Evolutionary conservation across 225 moss, liverwort and hornwort species (phyloP), one percentile per base, ranked within the genome.

Genomic region (Physcomitrellopsis africana): DNA sequence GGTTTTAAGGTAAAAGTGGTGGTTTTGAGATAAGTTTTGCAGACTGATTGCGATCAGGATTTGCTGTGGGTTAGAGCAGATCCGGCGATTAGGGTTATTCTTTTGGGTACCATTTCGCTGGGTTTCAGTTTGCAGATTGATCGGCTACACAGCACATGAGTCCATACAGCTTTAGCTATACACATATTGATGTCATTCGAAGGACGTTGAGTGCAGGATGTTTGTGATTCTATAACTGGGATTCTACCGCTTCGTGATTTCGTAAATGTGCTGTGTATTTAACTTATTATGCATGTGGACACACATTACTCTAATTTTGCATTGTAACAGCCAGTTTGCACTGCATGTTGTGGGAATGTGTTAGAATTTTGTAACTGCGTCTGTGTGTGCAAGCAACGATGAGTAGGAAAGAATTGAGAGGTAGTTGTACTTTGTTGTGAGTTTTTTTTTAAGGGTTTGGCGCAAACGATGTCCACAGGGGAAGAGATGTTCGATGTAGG

Each of bases 401-500:
- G 16, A 67, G 26, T 37, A 37, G 32, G 3, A 37, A 37, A 37
- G 7, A 37, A 37, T 37, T 18, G 19, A 8, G 2, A 37, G 32
- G 1, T 37, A 37, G 32, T 37, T 37, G 32, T 7, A 61, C 45
- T 70, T 59, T 58, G 37, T 51, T 51, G 65, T 65, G 47, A 0
- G 61, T 22, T 65, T 9, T 10, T 2, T 32, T 72, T 44, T 67
- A 1, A 37, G 73, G 58, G 7, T 45, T 68, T 61, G 60, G 64
- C 57, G 19, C 71, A 37, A 69, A 65, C 29, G 11, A 89, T 89
- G 89, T 20, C 88, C 37, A 77, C 81, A 3, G 74, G 29, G 13
- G 81, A 68, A 32, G 81, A 69, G 79, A 62, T 61, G 55, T 95
- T 99, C 69, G 64, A 86, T 57, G 92, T 99, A 67, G 99, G 99